Percentiles rank a stretch among this genome's conserved stretches.
These are phyloP conservation scores for Arthromyces matolae DNA, from an alignment of 768 basidiomycete genomes.

Conservation along the genomic window DNA sequence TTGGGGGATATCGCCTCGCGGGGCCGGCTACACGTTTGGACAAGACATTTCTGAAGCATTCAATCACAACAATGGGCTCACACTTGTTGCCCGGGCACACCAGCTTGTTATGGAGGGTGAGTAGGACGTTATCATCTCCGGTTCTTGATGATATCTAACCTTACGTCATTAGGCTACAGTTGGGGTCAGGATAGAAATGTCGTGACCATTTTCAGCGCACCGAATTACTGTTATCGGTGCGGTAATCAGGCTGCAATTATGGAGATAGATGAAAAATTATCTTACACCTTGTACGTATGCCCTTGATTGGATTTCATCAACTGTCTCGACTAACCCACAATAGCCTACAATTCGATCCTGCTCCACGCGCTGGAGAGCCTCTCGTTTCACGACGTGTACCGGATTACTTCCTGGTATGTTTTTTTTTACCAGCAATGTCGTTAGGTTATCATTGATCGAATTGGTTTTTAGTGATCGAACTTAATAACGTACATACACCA, in stretches of 20 bases:
- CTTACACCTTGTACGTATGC: conserved; percentile 80
- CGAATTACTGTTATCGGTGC: conserved; percentile 99
- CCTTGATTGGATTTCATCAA: background rate
- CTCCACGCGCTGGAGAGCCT: conserved; percentile 97
- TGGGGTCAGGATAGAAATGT: conserved; percentile 99
- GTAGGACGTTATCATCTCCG: conserved; percentile 17
- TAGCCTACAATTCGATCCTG: conserved; percentile 99
- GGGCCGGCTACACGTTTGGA: conserved; percentile 98
- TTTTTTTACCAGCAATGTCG: background rate
- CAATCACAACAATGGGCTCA: conserved; percentile 98
- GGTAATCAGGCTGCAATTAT: conserved; percentile 99
- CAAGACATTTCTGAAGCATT: conserved; percentile 99
- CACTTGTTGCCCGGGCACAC: conserved; percentile 90
- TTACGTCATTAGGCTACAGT: conserved; percentile 63
- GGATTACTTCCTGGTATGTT: conserved; percentile 88
- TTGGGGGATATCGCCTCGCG: conserved; percentile 98
- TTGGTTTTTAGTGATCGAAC: conserved; percentile 18
- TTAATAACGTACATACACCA: conserved; percentile 24
- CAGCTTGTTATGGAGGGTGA: conserved; percentile 96
- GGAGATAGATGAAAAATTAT: conserved; percentile 98
- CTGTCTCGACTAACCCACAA: background rate
- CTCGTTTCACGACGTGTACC: conserved; percentile 94
- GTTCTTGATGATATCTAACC: conserved; percentile 5
- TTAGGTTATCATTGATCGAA: background rate
- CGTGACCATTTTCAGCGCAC: conserved; percentile 98